phyloP scores from a whole-genome alignment of 345 rosid species.

The Limnanthes douglasii region DNA sequence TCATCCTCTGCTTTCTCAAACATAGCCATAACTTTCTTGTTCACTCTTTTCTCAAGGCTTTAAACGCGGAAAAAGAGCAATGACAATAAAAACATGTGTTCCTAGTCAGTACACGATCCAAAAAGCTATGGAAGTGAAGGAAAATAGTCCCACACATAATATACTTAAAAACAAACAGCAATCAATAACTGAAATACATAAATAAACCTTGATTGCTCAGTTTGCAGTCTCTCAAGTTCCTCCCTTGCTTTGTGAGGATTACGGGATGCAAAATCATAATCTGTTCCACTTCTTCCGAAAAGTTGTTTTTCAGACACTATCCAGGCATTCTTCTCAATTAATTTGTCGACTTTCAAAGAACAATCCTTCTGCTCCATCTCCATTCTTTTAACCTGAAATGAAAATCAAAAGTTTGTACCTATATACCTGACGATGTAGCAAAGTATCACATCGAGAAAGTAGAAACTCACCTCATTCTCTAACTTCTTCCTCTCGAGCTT shows the following conservation, averaged over 20 bases:
- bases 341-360: slow-evolving; percentile 61
- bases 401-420: no score
- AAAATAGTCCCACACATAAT: not conserved
- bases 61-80: slow-evolving; percentile 6
- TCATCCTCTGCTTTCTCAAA: slow-evolving; percentile 99
- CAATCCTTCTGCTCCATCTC: slow-evolving; percentile 87
- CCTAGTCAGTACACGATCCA: not conserved
- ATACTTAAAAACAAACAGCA: not conserved
- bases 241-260: slow-evolving; percentile 67
- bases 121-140: slow-evolving; percentile 1
- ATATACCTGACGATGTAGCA: no score
- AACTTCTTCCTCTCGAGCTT: slow-evolving; percentile 84
- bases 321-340: slow-evolving; percentile 95
- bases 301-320: slow-evolving; percentile 83
- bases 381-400: slow-evolving; percentile 80
- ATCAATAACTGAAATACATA: not conserved
- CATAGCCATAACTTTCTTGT: slow-evolving; percentile 98
- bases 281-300: slow-evolving; percentile 91
- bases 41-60: slow-evolving; percentile 90
- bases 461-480: slow-evolving; percentile 74
- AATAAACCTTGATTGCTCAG: slow-evolving; percentile 72
- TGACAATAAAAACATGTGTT: slow-evolving; percentile 2
- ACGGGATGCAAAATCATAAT: slow-evolving; percentile 72
- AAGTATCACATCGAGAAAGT: not conserved
- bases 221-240: slow-evolving; percentile 71